Conservation (phyloP, 768 basidiomycete species). For the Arthromyces matolae region DNA sequence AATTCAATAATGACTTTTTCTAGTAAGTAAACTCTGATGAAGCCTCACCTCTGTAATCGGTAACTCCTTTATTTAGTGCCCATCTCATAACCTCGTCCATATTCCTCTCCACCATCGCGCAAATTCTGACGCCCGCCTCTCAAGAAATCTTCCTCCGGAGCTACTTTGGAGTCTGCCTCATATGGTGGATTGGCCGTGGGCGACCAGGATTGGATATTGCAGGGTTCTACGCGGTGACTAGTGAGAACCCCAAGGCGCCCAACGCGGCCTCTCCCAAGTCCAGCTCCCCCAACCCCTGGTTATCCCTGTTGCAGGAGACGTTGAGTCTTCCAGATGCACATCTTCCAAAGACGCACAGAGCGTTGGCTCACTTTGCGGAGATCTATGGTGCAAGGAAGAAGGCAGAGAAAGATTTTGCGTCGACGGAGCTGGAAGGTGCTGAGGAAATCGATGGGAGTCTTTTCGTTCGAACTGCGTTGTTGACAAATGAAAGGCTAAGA, state of each 20-base stretch:
- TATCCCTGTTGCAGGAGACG: slow-evolving; percentile 47
- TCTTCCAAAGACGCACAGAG: slow-evolving; percentile 34
- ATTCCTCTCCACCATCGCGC: slow-evolving; percentile 52
- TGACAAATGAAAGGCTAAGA: slow-evolving; percentile 38
- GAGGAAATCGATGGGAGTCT: slow-evolving; percentile 54
- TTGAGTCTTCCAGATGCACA: slow-evolving; percentile 58
- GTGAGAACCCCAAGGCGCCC: slow-evolving; percentile 15
- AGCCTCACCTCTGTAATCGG: neutral
- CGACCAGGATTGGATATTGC: slow-evolving; percentile 46
- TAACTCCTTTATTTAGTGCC: slow-evolving; percentile 36
- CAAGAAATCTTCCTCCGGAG: slow-evolving; percentile 51
- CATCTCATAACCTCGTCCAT: slow-evolving; percentile 64
- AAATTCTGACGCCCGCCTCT: slow-evolving; percentile 36
- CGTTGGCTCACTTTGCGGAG: slow-evolving; percentile 32
- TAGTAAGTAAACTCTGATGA: neutral
- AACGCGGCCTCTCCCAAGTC: slow-evolving; percentile 31
- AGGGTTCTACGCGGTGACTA: slow-evolving; percentile 40
- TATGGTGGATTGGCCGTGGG: slow-evolving; percentile 56
- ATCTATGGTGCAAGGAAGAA: slow-evolving; percentile 29
- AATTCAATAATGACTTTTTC: slow-evolving; percentile 53
- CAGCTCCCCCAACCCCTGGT: slow-evolving; percentile 54
- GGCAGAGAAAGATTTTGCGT: slow-evolving; percentile 19
- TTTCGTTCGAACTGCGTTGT: slow-evolving; percentile 51
- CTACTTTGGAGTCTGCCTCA: slow-evolving; percentile 50
- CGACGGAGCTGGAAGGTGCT: slow-evolving; percentile 38